These are phyloP conservation scores for Ophiostoma sp. DNA, from an alignment of 2,329 filamentous ascomycete genomes.

Conservation along the genomic window DNA sequence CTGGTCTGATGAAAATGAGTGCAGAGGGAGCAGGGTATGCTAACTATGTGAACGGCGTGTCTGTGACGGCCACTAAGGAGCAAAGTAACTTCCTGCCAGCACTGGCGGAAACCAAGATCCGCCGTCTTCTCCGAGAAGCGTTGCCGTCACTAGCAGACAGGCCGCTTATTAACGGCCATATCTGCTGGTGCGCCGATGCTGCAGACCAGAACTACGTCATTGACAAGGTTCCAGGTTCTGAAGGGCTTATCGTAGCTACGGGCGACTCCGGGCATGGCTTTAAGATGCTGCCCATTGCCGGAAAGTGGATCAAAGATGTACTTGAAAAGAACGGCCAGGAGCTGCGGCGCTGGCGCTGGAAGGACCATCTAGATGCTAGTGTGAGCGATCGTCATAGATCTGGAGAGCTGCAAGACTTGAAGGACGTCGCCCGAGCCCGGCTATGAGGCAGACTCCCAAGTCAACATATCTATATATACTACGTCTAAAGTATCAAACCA, in stretches of 20 bases:
- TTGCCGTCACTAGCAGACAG: constrained; percentile 49
- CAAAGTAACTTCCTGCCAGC: not conserved
- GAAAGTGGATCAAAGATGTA: not conserved
- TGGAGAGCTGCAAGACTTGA: not conserved
- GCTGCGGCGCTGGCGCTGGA: not conserved
- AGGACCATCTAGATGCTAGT: not conserved
- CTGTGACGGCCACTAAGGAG: constrained; percentile 44
- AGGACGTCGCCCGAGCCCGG: not conserved
- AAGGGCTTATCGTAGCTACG: not conserved
- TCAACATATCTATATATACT: no score
- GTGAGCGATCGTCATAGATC: not conserved
- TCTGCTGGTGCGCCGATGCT: constrained; percentile 61
- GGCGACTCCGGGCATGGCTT: not conserved
- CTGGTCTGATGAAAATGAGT: constrained; percentile 54
- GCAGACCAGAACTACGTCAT: constrained; percentile 56
- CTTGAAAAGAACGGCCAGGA: not conserved
- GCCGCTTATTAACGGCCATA: constrained; percentile 48
- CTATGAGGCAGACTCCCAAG: not conserved
- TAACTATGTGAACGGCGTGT: not conserved
- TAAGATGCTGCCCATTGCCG: not conserved
- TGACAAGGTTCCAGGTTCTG: constrained; percentile 47
- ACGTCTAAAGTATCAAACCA: no score
- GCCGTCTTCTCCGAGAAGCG: constrained; percentile 46
- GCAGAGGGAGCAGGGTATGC: constrained; percentile 50
- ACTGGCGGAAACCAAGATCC: constrained; percentile 35